Conservation (phyloP, 2,329 filamentous ascomycete species). For the Aspergillus terreus region DNA sequence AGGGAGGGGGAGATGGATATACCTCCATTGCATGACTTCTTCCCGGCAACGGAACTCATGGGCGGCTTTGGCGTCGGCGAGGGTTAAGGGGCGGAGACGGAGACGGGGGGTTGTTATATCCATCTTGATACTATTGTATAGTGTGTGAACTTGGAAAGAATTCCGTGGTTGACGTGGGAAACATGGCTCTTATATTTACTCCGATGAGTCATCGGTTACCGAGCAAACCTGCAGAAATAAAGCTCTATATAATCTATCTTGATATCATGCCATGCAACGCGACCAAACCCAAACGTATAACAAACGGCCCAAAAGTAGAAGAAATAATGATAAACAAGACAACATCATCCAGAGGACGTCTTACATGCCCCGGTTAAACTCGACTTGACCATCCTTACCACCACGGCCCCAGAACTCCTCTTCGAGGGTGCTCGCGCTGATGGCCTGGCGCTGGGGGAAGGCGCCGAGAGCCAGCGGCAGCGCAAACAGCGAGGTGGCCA, state of each 20-base stretch:
- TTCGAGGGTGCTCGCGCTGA: conserved; percentile 73
- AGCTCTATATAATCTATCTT: too few relatives aligned
- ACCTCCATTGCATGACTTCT: conserved; percentile 15
- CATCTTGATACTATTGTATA: background rate
- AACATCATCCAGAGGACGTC: background rate
- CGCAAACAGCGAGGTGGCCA: conserved; percentile 81
- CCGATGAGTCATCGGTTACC: too few relatives aligned
- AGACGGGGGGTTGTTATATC: conserved; percentile 8
- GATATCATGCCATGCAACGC: background rate
- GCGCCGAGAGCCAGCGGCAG: conserved; percentile 84
- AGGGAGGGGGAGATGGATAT: background rate
- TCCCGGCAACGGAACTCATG: conserved; percentile 5
- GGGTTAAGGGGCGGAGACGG: conserved; percentile 1
- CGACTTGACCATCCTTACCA: conserved; percentile 76
- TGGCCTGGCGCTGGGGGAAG: conserved; percentile 86
- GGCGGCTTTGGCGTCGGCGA: conserved; percentile 5
- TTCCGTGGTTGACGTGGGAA: too few relatives aligned
- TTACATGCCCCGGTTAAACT: conserved; percentile 92
- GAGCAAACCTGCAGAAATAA: too few relatives aligned
- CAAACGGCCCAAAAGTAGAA: background rate
- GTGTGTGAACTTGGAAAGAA: too few relatives aligned
- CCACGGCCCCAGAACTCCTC: conserved; percentile 80
- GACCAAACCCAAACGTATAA: conserved; percentile 1
- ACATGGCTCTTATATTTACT: too few relatives aligned
- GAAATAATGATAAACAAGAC: conserved; percentile 5